Evolutionary conservation across 2,329 filamentous ascomycete genomes (phyloP).

Genomic region (Scedosporium boydii): DNA sequence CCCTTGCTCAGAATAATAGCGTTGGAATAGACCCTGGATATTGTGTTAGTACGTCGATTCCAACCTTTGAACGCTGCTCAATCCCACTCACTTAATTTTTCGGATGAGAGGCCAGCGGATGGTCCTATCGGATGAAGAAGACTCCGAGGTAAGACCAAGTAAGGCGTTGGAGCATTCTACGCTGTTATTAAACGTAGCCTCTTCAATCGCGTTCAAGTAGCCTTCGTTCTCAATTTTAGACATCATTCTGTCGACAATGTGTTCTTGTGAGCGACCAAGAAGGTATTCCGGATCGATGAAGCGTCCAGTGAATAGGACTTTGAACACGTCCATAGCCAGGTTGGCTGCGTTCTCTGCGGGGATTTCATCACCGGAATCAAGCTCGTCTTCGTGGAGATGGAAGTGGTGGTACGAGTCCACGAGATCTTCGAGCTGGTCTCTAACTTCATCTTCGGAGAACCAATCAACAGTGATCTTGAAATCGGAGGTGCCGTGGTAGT

Average conservation of each 20-base stretch:
- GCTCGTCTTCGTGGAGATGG: constrained; percentile 15
- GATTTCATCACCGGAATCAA: constrained; percentile 15
- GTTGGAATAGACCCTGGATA: constrained; percentile 29
- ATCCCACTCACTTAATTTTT: constrained; percentile 27
- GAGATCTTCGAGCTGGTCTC: constrained; percentile 23
- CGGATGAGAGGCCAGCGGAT: constrained; percentile 33
- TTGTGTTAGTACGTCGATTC: no score
- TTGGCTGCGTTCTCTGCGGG: constrained; percentile 18
- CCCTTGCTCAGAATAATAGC: constrained; percentile 37
- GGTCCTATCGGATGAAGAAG: constrained; percentile 9
- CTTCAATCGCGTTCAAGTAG: neutral
- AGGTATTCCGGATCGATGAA: constrained; percentile 15
- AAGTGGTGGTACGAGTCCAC: constrained; percentile 27
- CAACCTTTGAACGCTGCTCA: no score
- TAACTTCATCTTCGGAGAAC: constrained; percentile 22
- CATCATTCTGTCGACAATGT: neutral
- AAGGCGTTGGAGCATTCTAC: constrained; percentile 25
- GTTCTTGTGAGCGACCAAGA: neutral
- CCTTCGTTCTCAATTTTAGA: neutral
- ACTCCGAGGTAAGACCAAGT: constrained; percentile 27
- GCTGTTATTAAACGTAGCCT: neutral
- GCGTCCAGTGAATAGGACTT: constrained; percentile 22
- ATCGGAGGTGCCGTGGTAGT: constrained; percentile 21
- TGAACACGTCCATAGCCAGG: constrained; percentile 27
- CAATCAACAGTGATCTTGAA: constrained; percentile 24